Evolutionary conservation across 2,329 filamentous ascomycete species (phyloP), one percentile per base, ranked within the genome.

Genomic region (Claviceps sp.): DNA sequence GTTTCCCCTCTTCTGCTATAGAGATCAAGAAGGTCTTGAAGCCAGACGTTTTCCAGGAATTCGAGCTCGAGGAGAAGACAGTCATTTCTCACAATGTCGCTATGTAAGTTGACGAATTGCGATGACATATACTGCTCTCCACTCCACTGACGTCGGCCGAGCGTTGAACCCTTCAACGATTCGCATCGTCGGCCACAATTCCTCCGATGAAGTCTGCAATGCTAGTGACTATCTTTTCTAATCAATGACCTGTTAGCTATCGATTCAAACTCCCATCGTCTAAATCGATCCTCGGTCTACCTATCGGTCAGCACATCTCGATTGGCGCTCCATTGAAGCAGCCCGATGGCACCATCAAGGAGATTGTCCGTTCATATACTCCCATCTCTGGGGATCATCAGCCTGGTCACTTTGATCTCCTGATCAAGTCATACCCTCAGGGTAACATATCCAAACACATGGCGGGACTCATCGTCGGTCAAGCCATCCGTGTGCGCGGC

Each of bases 231-330:
- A 37, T 37, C 34, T 6, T 52, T 34, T 20, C 30, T 51, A 24
- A 34, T 9, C 26, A 34, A 37, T 24, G 34, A 43, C 11, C n/a
- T n/a, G 16, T 24, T 55, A 89, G 85, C 74, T 98, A 97, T 77
- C 89, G 93, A 64, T 96, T 97, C 74, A 78, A 79, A 58, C 87
- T 98, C 42, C 90, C 90, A 53, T 77, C 77, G 49, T 73, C 83
- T 42, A 84, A 75, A 61, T 81, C 87, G 60, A 89, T 96, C 67
- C 87, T 97, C 63, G 93, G 93, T 64, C 86, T 97, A 44, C 91
- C 93, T 59, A 97, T 97, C 73, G 93, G 93, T 65, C 93, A 98
- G 75, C 93, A 98, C 76, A 96, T 98, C 72, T 96, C 91, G 56
- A 89, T 98, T 65, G 88, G 86, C 60, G 91, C 89, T 52, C 81